phyloP scores from a whole-genome alignment of 2,329 filamentous ascomycete species.

The Fusarium continuum region DNA sequence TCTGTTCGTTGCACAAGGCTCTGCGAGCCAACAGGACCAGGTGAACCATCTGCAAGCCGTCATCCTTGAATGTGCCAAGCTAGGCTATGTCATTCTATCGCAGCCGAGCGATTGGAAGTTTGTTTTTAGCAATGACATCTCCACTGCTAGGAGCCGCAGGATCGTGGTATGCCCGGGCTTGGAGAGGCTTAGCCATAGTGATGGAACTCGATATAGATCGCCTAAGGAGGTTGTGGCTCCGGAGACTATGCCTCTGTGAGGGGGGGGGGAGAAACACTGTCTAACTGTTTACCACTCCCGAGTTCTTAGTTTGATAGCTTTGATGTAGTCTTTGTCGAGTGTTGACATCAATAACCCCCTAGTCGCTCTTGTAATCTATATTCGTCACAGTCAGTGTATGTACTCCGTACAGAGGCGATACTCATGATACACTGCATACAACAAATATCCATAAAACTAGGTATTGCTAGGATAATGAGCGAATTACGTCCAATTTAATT shows the following conservation, averaged over 20 bases:
- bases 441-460: too few species aligned
- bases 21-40: conserved; percentile 46
- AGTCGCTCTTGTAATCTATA: too few species aligned
- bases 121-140: conserved; percentile 28
- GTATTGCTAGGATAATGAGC: too few species aligned
- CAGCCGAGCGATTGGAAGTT: conserved; percentile 54
- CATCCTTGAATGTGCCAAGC: conserved; percentile 51
- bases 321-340: too few species aligned
- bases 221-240: conserved; percentile 40
- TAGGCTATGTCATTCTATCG: conserved; percentile 55
- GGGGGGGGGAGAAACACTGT: background rate
- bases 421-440: too few species aligned
- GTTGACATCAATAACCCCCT: too few species aligned
- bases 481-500: too few species aligned
- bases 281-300: background rate
- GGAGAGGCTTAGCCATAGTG: conserved; percentile 41
- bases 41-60: conserved; percentile 51
- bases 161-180: conserved; percentile 46
- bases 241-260: conserved; percentile 9
- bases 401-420: too few species aligned
- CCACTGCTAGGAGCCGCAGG: background rate
- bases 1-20: conserved; percentile 45
- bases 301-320: background rate
- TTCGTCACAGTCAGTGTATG: too few species aligned
- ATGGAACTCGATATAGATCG: conserved; percentile 38